Conservation (phyloP, 768 basidiomycete genomes). For the Phallus indusiatus region DNA sequence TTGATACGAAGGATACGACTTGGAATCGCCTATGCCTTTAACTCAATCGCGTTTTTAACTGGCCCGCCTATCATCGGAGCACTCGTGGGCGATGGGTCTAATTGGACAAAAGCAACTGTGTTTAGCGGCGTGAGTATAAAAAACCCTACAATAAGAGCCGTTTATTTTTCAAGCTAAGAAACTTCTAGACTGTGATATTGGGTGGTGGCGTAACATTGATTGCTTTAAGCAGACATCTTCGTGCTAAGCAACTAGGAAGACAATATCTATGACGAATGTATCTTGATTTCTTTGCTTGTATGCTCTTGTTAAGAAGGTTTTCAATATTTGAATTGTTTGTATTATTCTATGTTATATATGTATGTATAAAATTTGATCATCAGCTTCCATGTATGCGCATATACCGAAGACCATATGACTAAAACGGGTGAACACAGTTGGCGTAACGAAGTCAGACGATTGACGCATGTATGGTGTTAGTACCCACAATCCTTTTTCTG, state of each 20-base stretch:
- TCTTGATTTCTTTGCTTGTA: too few species aligned
- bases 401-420: too few species aligned
- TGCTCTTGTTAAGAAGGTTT: too few species aligned
- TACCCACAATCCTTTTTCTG: too few species aligned
- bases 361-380: too few species aligned
- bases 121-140: conserved; percentile 36
- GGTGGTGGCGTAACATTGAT: background rate
- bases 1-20: background rate
- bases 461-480: too few species aligned
- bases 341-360: too few species aligned
- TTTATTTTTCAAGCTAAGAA: background rate
- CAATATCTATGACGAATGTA: background rate
- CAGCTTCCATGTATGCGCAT: too few species aligned
- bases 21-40: background rate
- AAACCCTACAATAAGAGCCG: background rate
- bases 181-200: conserved; percentile 1
- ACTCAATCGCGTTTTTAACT: conserved; percentile 12
- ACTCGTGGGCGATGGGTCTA: conserved; percentile 37
- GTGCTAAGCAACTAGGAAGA: background rate
- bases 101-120: conserved; percentile 51
- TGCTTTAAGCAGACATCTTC: background rate
- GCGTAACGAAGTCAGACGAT: too few species aligned
- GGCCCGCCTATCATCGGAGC: conserved; percentile 53
- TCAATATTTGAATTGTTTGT: too few species aligned
- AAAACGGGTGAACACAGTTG: too few species aligned